A percentile compares a stretch with the other conserved stretches of the same genome.
phyloP scores from a whole-genome alignment of 306 rosid species.

The Leucaena leucocephala region DNA sequence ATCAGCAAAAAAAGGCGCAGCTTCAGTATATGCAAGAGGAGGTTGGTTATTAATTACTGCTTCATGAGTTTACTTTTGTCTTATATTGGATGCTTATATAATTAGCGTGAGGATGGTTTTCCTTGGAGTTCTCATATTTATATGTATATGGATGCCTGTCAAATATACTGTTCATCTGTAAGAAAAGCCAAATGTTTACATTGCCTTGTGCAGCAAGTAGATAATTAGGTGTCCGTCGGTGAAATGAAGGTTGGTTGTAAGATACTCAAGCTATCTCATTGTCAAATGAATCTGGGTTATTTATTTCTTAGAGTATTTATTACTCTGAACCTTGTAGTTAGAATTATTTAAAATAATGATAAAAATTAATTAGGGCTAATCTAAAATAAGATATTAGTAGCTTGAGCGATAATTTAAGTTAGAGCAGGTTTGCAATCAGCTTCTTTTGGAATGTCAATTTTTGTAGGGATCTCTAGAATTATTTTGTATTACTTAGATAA shows the following conservation, averaged over 20 bases:
- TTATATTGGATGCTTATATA: slow-evolving; percentile 5
- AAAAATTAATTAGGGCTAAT: not conserved
- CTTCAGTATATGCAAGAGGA: slow-evolving; percentile 83
- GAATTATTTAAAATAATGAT: no score
- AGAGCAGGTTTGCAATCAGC: not conserved
- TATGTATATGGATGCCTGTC: not conserved
- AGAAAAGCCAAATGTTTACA: slow-evolving; percentile 20
- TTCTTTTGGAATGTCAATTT: not conserved
- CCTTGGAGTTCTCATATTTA: not conserved
- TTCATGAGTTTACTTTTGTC: not conserved
- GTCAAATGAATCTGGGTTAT: slow-evolving; percentile 1
- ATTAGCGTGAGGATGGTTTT: not conserved
- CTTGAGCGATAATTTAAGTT: not conserved
- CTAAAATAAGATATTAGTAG: not conserved
- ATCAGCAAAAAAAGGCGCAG: slow-evolving; percentile 79
- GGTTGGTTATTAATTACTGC: slow-evolving; percentile 55
- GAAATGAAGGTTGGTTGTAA: not conserved
- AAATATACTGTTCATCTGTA: slow-evolving; percentile 12
- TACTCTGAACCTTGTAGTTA: not conserved
- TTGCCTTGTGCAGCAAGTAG: slow-evolving; percentile 8
- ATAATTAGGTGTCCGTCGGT: not conserved
- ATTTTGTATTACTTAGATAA: not conserved
- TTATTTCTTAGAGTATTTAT: not conserved
- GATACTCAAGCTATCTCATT: not conserved
- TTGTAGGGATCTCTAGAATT: not conserved